Evolutionary conservation across 2,329 filamentous ascomycete species (phyloP), one percentile per base, ranked within the genome.

Genomic region (Paecilomyces sp.): DNA sequence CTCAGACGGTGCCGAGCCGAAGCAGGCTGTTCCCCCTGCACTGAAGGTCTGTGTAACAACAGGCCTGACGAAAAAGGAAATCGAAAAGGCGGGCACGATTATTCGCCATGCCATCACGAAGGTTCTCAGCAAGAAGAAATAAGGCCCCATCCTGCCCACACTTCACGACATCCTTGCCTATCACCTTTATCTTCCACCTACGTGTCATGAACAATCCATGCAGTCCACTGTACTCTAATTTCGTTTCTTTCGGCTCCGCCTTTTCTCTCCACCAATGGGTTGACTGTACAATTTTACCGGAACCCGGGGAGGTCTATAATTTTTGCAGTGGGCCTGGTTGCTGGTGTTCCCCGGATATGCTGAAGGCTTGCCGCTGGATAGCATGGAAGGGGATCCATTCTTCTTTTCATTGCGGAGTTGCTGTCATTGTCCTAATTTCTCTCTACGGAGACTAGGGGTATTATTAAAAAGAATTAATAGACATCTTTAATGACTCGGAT

Each of bases 51-150:
- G 93, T 71, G 82, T 97, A 58, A 96, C 92, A 0, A 90, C 85
- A 4, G 94, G 90, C 1, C 79, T 99, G 63, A 89, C 90, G 25
- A 95, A 90, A 80, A 97, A 96, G 79, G 94, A 99, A 74, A 89
- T 92, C 58, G 95, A 99, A 78, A 96, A 95, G 80, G 91, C 94
- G 0, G 94, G 92, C 13, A 86, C 88, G 7, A 87, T 85, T 9
- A 92, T 99, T 66, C 83, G 93, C 61, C 92, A 97, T 77, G 93
- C 94, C 13, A 90, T 97, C 65, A 96, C 92, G 57, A 97, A 96
- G 78, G 86, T 97, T 62, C 86, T 99, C 82, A 83, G 81, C 67
- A 77, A 77, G 68, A 77, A 76, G 70, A 82, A 76, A 65, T 80
- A 68, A 67, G 76, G 63, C 56, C 57, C 41, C 55, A 62, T 61